A percentile compares a stretch with the other conserved stretches of the same genome.
phyloP scores from a whole-genome alignment of 306 rosid genomes.

The Vigna angularis region DNA sequence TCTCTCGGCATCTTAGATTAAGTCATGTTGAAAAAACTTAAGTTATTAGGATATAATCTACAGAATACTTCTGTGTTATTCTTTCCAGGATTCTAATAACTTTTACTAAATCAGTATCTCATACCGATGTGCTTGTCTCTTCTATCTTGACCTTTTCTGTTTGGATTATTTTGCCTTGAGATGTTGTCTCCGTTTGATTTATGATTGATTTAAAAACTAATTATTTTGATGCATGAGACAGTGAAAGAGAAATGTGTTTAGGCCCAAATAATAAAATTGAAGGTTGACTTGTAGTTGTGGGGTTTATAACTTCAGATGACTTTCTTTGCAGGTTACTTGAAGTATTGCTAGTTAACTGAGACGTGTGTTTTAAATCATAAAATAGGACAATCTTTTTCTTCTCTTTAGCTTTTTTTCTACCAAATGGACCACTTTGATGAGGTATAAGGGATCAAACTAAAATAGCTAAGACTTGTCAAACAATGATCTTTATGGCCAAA shows the following conservation, averaged over 20 bases:
- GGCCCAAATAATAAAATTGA: not conserved
- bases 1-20: no score
- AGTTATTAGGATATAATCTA: not conserved
- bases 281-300: not conserved
- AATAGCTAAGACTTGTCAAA: not conserved
- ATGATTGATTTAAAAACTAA: no score
- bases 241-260: no score
- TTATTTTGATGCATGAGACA: no score
- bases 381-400: not conserved
- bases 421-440: not conserved
- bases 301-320: not conserved
- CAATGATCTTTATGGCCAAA: no score
- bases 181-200: not conserved
- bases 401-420: not conserved
- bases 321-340: not conserved
- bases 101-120: not conserved
- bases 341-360: not conserved
- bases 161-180: not conserved
- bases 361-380: not conserved
- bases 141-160: not conserved
- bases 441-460: not conserved
- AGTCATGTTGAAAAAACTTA: no score
- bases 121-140: not conserved
- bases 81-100: not conserved
- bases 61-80: not conserved